These are phyloP conservation scores for Xylariaceae sp. DNA, from an alignment of 2,329 filamentous ascomycete species.

Conservation along the genomic window DNA sequence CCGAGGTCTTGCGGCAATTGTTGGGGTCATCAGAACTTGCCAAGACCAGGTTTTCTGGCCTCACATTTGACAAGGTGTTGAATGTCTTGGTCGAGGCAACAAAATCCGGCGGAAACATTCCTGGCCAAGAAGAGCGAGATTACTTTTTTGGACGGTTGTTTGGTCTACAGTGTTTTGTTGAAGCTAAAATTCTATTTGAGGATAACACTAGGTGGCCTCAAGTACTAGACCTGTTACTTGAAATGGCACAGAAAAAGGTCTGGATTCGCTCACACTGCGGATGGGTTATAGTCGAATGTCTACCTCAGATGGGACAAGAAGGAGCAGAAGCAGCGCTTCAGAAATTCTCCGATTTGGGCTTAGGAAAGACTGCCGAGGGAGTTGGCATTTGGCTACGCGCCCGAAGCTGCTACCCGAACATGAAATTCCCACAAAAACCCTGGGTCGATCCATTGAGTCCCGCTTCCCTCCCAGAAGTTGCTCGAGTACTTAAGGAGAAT, in stretches of 20 bases:
- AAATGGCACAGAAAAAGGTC: conserved; percentile 79
- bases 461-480: conserved; percentile 71
- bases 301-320: conserved; percentile 66
- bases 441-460: conserved; percentile 80
- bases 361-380: conserved; percentile 84
- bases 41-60: conserved; percentile 55
- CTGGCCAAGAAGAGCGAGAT: conserved; percentile 81
- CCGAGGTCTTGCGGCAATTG: conserved; percentile 77
- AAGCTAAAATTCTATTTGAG: conserved; percentile 74
- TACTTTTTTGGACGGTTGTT: conserved; percentile 86
- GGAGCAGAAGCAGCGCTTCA: conserved; percentile 68
- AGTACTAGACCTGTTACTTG: conserved; percentile 75
- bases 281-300: conserved; percentile 76
- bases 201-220: conserved; percentile 66
- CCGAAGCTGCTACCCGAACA: conserved; percentile 66
- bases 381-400: conserved; percentile 86
- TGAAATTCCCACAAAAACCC: conserved; percentile 70
- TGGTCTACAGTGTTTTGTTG: conserved; percentile 83
- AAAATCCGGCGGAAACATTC: conserved; percentile 58
- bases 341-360: conserved; percentile 66
- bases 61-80: conserved; percentile 64
- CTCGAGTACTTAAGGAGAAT: conserved; percentile 80
- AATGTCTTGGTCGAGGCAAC: conserved; percentile 63
- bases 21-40: conserved; percentile 60
- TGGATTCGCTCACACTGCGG: conserved; percentile 92